Conservation (phyloP, 495 filamentous ascomycete genomes). For the Penicillium subrubescens region DNA sequence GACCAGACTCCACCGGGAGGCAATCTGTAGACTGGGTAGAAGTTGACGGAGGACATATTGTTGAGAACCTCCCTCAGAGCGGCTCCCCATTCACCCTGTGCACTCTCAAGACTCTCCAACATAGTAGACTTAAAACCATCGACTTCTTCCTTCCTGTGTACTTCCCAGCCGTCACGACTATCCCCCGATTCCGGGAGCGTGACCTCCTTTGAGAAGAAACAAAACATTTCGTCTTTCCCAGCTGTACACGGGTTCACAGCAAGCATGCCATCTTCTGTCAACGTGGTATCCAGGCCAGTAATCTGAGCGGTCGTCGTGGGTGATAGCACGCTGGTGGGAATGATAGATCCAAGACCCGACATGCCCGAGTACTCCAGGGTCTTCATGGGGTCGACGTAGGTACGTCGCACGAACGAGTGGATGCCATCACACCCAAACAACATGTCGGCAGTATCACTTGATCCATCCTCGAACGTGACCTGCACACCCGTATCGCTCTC, state of each 20-base stretch:
- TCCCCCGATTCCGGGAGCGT: conserved; percentile 31
- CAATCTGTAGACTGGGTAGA: conserved; percentile 53
- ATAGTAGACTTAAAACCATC: conserved; percentile 37
- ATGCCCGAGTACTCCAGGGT: conserved; percentile 37
- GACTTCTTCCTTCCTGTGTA: conserved; percentile 40
- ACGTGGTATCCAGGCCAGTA: conserved; percentile 42
- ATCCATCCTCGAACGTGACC: conserved; percentile 34
- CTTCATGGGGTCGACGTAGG: conserved; percentile 31
- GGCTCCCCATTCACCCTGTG: conserved; percentile 45
- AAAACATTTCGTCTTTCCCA: conserved; percentile 29
- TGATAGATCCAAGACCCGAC: conserved; percentile 45
- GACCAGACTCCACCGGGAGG: conserved; percentile 47
- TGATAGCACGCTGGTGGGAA: conserved; percentile 29
- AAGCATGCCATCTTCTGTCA: conserved; percentile 52
- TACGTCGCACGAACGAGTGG: conserved; percentile 40
- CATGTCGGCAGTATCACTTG: conserved; percentile 44
- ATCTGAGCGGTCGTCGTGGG: conserved; percentile 7
- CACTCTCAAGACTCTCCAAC: conserved; percentile 32
- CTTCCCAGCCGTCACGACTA: conserved; percentile 43
- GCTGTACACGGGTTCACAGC: conserved; percentile 41
- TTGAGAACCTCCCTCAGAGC: conserved; percentile 42
- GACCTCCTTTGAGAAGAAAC: conserved; percentile 32
- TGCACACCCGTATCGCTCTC: conserved; percentile 21
- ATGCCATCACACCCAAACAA: conserved; percentile 63
- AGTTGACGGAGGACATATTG: conserved; percentile 41